These are phyloP conservation scores for Aspergillus nanangensis DNA, from an alignment of 495 filamentous ascomycete genomes.

Conservation along the genomic window DNA sequence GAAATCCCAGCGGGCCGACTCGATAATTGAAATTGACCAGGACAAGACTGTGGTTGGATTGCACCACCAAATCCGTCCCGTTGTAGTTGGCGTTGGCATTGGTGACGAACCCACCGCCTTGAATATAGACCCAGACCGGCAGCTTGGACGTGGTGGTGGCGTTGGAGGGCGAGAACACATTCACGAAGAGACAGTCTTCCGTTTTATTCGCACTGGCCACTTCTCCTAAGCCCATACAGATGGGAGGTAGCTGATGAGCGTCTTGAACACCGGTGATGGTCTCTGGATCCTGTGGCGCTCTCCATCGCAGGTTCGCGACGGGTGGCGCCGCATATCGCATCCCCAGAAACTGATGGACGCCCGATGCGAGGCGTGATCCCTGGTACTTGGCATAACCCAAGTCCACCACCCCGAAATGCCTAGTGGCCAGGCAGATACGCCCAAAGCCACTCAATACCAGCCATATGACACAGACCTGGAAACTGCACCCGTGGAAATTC, in stretches of 20 bases:
- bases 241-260: slow-evolving; percentile 32
- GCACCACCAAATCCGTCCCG: slow-evolving; percentile 51
- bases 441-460: too few species aligned
- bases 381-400: slow-evolving; percentile 2
- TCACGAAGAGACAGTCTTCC: slow-evolving; percentile 69
- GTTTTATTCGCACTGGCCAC: slow-evolving; percentile 28
- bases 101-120: slow-evolving; percentile 65
- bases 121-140: slow-evolving; percentile 69
- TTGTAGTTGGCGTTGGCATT: slow-evolving; percentile 67
- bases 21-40: slow-evolving; percentile 75
- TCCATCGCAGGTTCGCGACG: slow-evolving; percentile 5
- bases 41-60: slow-evolving; percentile 49
- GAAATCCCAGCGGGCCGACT: slow-evolving; percentile 66
- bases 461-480: too few species aligned
- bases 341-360: slow-evolving; percentile 7
- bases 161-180: slow-evolving; percentile 60
- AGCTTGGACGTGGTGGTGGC: slow-evolving; percentile 46
- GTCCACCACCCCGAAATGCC: too few species aligned
- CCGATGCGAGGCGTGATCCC: neutral
- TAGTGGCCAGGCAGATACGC: too few species aligned
- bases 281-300: slow-evolving; percentile 31
- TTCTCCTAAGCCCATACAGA: slow-evolving; percentile 24
- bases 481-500: too few species aligned
- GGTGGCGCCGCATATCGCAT: slow-evolving; percentile 11
- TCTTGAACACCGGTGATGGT: neutral